phyloP scores from a whole-genome alignment of 495 filamentous ascomycete genomes.

The Lasiosphaeria hispida region DNA sequence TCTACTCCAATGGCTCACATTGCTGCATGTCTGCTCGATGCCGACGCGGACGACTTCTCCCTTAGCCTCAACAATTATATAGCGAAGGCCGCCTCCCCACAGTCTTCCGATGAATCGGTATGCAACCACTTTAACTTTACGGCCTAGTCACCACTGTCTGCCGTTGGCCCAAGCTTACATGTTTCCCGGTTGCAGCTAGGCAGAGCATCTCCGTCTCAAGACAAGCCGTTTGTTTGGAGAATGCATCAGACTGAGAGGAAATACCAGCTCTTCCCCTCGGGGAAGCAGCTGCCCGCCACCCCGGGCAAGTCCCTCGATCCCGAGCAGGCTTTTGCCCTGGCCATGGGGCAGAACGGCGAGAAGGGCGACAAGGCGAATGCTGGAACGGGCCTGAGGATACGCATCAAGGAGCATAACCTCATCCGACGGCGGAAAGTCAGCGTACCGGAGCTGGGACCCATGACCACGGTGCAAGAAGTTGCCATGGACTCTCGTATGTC shows the following conservation, averaged over 20 bases:
- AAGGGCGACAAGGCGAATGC: constrained; percentile 41
- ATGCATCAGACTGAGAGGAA: constrained; percentile 53
- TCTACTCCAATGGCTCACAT: constrained; percentile 49
- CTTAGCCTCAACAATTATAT: constrained; percentile 45
- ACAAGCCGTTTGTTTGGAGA: constrained; percentile 50
- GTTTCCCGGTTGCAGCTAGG: constrained; percentile 25
- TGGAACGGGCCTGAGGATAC: constrained; percentile 42
- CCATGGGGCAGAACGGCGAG: constrained; percentile 44
- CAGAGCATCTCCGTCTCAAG: constrained; percentile 35
- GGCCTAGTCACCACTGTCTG: constrained; percentile 1
- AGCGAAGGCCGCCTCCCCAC: constrained; percentile 42
- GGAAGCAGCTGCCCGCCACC: constrained; percentile 37
- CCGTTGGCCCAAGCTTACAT: constrained; percentile 30
- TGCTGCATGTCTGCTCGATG: constrained; percentile 42
- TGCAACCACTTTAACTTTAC: constrained; percentile 29
- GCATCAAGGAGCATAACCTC: constrained; percentile 52
- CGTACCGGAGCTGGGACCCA: constrained; percentile 61
- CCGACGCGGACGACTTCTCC: constrained; percentile 35
- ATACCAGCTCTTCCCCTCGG: constrained; percentile 53
- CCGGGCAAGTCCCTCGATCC: constrained; percentile 48
- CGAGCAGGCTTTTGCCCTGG: constrained; percentile 47
- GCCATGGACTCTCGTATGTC: constrained; percentile 73
- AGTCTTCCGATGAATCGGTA: constrained; percentile 48
- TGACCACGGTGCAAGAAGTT: constrained; percentile 66
- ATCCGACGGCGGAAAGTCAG: constrained; percentile 59